Base-by-base conservation (phyloP, 2,329 filamentous ascomycete species). In the Monilinia polystroma region DNA sequence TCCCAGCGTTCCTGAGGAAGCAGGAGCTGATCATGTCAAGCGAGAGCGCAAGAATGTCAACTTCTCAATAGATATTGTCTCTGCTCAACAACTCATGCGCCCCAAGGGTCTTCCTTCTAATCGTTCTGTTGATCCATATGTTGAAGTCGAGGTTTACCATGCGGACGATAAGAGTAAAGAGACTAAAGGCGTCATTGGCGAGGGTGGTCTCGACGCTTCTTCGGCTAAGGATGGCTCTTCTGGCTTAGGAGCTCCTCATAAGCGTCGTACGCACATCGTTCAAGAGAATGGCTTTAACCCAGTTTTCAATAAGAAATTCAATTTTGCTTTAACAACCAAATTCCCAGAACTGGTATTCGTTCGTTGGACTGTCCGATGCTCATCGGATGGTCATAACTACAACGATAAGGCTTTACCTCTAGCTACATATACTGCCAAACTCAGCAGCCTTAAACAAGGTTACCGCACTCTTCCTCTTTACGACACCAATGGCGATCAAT, bases 201-300 rank as follows among this genome's bases (percentile, higher is more conserved):
- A 88, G 73, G 88, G 88, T 59, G 88, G 87, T 26, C 83, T 85
- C 72, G 85, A 90, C 77, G 84, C 86, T 56, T 89, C 87, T 66
- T 23, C 23, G 23, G 82, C 83, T 38, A 85, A 85, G 64, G 87
- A 86, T 72, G 86, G 87, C 45, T 83, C 85, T 73, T 88, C 87
- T 63, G 87, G 88, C 6, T 86, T 90, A 64, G 88, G 87, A 32
- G 85, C 88, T 66, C 91, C 92, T 10, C 86, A 93, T 71, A 89
- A 90, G 72, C 87, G 89, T 70, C 89, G 91, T 67, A 98, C 95
- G 2, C 86, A 86, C 70, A 89, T 96, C 64, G 87, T 94, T 41
- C 86, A 86, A 68, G 91, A 91, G 77, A 98, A 99, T 76, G 94
- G 93, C 32, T 98, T 96, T 80, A 96, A 97, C 76, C 95, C 95